Base-by-base conservation (phyloP, 106 monocot species). In the Apostasia ramifera region DNA sequence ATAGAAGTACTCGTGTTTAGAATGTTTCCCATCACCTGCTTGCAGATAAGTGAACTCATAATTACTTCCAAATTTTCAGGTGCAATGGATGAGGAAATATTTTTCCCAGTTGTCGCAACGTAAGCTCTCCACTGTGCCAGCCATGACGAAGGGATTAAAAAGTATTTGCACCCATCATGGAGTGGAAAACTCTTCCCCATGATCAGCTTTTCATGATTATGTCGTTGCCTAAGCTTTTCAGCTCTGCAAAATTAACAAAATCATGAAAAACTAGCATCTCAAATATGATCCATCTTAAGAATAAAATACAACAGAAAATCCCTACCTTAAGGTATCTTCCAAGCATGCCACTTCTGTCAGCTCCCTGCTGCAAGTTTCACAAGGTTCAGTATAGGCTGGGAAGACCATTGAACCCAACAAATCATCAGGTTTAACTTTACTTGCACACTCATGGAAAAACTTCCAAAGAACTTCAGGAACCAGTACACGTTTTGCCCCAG, bases 181-280 rank as follows among this genome's bases (percentile, higher is more conserved):
- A 98, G 83, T 67, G 68, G 56, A 68, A 87, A 72, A 76, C 79
- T 81, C 83, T 98, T 98, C 59, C 87, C 97, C 2, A 71, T 53
- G 53, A 81, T 78, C 52, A 98, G 80, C 67, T 87, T 98, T 76
- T 98, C 92, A 81, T 98, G 97, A 79, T 85, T 92, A 65, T 92
- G 92, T 10, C 84, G 75, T 71, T 92, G 86, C 56, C 76, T 82
- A 63, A 83, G 75, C 73, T 98, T 98, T 59, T 67, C 73, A 60
- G 81, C 81, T 82, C 97, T 98, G 81, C 54, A 82, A 85, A 12
- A 72, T 73, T 51, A 40, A 66, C 6, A 63, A 67, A 64, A 48
- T 56, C 61, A 40, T 67, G 1, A 66, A 55, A 3, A 40, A 14
- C 39, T 42, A 46, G 60, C 66, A 59, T 54, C 6, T 15, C 39